Evolutionary conservation across 345 rosid species (phyloP), one percentile per base, ranked within the genome.

Genomic region (Eucalyptus cloeziana): DNA sequence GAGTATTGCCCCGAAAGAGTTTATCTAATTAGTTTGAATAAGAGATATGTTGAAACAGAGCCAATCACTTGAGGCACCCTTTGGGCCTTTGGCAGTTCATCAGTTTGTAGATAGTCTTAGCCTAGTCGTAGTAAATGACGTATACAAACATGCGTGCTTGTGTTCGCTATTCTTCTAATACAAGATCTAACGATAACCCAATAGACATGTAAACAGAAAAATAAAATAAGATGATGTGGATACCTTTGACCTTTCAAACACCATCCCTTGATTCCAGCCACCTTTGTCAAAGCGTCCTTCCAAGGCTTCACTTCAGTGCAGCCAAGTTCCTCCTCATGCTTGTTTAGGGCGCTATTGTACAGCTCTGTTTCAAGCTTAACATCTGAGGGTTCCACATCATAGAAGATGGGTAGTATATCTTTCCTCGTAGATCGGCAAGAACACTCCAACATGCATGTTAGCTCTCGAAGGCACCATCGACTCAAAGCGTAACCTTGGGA

Each of bases 151-250:
- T 4, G 8, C 31, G 31, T 13, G 69, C 69, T 3, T 12, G 69
- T 30, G 76, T 7, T 8, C 3, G 10, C 11, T 64, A 15, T 4
- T 14, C 10, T 64, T 64, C 40, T 64, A 64, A 64, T 64, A 6
- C 76, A 30, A 7, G 19, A 67, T 8, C 43, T 0, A 17, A 4
- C 7, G 2, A 1, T 33, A 17, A 5, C 16, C 6, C 43, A 14
- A 8, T 1, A 69, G 5, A 9, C 5, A 33, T 4, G 5, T 33
- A 5, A 1, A 31, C 19, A 17, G 80, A n/a, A 3, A 64, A n/a
- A 64, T 64, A 64, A 64, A 69, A 8, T 43, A 69, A 69, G 80
- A 33, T 69, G 4, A 33, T 8, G 43, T 69, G 7, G 3, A 2
- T 69, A 69, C 80, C 44, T 16, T 33, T 69, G 22, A 33, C 10